Percentiles rank a stretch among this genome's conserved stretches.
Evolutionary conservation across 2,329 filamentous ascomycete genomes (phyloP).

Genomic region (Diaporthe longicolla): DNA sequence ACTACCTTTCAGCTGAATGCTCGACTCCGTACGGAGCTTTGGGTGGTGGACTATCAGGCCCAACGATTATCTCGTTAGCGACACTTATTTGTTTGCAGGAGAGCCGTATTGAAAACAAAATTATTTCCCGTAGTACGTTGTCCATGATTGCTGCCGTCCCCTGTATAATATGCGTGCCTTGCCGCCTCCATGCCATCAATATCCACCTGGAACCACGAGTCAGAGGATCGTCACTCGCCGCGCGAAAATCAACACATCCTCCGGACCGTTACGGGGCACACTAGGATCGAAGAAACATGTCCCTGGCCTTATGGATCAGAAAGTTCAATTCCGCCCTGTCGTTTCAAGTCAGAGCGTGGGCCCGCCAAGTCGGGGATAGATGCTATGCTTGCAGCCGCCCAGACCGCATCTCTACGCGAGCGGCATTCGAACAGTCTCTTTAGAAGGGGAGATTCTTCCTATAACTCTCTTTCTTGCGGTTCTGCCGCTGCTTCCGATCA

Average conservation of each 20-base stretch:
- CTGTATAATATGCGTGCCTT: not conserved
- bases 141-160: not conserved
- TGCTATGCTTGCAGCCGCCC: conserved; percentile 20
- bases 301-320: conserved; percentile 20
- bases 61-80: not conserved
- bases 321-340: conserved; percentile 27
- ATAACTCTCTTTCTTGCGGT: not conserved
- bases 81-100: not conserved
- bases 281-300: conserved; percentile 22
- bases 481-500: conserved; percentile 23
- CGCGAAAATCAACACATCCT: conserved; percentile 23
- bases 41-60: not conserved
- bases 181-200: conserved; percentile 24
- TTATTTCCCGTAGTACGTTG: not conserved
- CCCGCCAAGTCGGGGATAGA: conserved; percentile 26
- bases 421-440: conserved; percentile 14
- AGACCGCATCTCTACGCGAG: not conserved
- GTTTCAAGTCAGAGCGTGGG: conserved; percentile 35
- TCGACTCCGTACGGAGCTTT: not conserved
- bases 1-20: not conserved
- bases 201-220: conserved; percentile 25
- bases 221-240: conserved; percentile 25
- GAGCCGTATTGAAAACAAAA: not conserved
- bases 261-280: conserved; percentile 12
- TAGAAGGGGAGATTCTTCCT: conserved; percentile 7